Conservation (phyloP, 495 filamentous ascomycete species). For the Platismatia glauca region DNA sequence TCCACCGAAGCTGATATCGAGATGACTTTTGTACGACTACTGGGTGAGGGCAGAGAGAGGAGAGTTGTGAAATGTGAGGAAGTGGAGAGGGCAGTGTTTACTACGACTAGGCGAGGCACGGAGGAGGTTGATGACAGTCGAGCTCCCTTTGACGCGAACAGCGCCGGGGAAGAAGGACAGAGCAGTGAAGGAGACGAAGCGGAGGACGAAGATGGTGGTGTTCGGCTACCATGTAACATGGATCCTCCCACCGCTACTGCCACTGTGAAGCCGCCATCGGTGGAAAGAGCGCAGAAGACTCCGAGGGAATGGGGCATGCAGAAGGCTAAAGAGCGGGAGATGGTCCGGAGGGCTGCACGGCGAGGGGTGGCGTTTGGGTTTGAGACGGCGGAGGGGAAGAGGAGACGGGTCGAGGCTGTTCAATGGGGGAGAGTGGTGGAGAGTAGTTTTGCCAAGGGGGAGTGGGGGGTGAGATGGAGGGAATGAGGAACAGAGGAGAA, state of each 20-base stretch:
- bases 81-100: slow-evolving; percentile 18
- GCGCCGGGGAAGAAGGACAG: slow-evolving; percentile 13
- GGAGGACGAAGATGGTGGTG: slow-evolving; percentile 9
- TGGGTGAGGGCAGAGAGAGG: background rate
- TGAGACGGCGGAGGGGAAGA: slow-evolving; percentile 1
- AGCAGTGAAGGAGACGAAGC: slow-evolving; percentile 29
- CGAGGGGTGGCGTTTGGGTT: slow-evolving; percentile 41
- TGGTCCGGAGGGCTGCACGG: slow-evolving; percentile 36
- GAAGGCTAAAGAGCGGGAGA: slow-evolving; percentile 30
- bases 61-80: slow-evolving; percentile 13
- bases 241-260: background rate
- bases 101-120: background rate
- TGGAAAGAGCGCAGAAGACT: background rate
- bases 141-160: slow-evolving; percentile 25
- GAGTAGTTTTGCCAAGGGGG: slow-evolving; percentile 38
- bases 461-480: slow-evolving; percentile 40
- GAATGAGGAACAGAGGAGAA: too few species aligned
- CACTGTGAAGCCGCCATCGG: slow-evolving; percentile 14
- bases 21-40: slow-evolving; percentile 10
- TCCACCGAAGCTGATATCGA: slow-evolving; percentile 20
- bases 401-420: slow-evolving; percentile 20
- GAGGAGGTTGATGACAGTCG: slow-evolving; percentile 23
- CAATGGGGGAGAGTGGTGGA: slow-evolving; percentile 38
- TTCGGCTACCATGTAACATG: background rate
- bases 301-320: slow-evolving; percentile 7